phyloP scores from a whole-genome alignment of 2,329 filamentous ascomycete species.

The Blastomyces gilchristii region DNA sequence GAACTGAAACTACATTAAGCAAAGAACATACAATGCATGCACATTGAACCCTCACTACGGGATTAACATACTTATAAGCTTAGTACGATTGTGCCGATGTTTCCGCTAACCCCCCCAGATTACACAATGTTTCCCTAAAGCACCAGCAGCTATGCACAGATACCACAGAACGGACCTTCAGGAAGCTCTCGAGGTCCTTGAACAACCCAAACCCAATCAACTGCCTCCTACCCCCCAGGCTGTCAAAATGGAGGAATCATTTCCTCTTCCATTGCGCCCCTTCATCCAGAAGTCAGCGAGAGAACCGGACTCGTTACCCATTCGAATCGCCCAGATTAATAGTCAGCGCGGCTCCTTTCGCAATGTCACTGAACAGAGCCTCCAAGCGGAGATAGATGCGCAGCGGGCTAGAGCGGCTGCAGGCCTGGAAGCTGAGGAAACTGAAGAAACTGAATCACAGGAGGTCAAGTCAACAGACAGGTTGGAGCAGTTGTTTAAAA shows the following conservation, averaged over 20 bases:
- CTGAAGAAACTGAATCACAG: conserved; percentile 34
- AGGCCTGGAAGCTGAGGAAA: conserved; percentile 40
- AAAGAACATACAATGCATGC: too few species aligned
- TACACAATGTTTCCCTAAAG: neutral
- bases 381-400: conserved; percentile 57
- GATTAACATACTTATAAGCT: neutral
- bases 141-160: neutral
- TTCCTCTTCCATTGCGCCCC: conserved; percentile 53
- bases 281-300: conserved; percentile 22
- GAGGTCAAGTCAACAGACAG: conserved; percentile 27
- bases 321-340: conserved; percentile 71
- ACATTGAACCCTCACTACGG: neutral
- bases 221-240: neutral
- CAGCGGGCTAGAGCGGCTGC: conserved; percentile 30
- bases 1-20: too few species aligned
- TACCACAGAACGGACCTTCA: neutral
- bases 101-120: neutral
- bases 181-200: neutral
- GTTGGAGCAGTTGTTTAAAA: conserved; percentile 35
- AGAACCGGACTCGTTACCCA: conserved; percentile 44
- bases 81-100: neutral
- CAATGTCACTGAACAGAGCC: conserved; percentile 60
- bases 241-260: conserved; percentile 29
- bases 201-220: neutral
- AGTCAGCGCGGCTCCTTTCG: conserved; percentile 72